These are phyloP conservation scores for Daedaleopsis sinensis DNA, from an alignment of 768 basidiomycete species.

Conservation along the genomic window DNA sequence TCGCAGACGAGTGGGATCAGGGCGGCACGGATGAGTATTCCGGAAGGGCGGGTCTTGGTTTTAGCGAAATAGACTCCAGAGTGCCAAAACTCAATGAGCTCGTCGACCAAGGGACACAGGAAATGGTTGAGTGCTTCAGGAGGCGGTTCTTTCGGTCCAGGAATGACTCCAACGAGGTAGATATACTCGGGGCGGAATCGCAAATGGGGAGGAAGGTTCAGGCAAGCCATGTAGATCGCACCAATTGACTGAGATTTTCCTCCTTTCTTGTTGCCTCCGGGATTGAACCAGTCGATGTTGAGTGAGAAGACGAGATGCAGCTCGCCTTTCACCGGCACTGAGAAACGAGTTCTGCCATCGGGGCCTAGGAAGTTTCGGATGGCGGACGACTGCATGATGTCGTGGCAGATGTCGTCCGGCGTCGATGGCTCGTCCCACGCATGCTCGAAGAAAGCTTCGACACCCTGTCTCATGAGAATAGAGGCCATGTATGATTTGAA, in stretches of 20 bases:
- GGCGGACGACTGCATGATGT: slow-evolving; percentile 17
- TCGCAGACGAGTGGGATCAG: slow-evolving; percentile 41
- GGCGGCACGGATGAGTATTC: slow-evolving; percentile 33
- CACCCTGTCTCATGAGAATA: too few relatives aligned
- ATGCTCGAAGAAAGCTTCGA: too few relatives aligned
- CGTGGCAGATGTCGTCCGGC: neutral
- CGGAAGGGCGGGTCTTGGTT: slow-evolving; percentile 30
- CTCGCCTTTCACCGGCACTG: neutral
- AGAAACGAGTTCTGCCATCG: slow-evolving; percentile 6
- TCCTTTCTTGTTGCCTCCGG: slow-evolving; percentile 13
- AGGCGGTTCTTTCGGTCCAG: slow-evolving; percentile 44
- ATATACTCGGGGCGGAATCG: slow-evolving; percentile 36
- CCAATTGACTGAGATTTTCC: slow-evolving; percentile 14
- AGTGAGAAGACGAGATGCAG: slow-evolving; percentile 13
- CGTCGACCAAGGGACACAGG: slow-evolving; percentile 39
- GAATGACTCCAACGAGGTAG: slow-evolving; percentile 44
- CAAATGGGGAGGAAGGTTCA: slow-evolving; percentile 29
- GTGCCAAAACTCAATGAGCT: slow-evolving; percentile 38
- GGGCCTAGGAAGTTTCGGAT: slow-evolving; percentile 15
- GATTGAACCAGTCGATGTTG: slow-evolving; percentile 24
- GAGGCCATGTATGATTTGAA: too few relatives aligned
- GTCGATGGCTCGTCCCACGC: too few relatives aligned
- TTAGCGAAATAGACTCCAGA: slow-evolving; percentile 31
- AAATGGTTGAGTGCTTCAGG: slow-evolving; percentile 40
- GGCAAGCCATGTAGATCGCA: slow-evolving; percentile 28